Evolutionary conservation across 1,284 basidiomycete genomes (phyloP), one percentile per base, ranked within the genome.

Genomic region (Pseudozyma pruni): DNA sequence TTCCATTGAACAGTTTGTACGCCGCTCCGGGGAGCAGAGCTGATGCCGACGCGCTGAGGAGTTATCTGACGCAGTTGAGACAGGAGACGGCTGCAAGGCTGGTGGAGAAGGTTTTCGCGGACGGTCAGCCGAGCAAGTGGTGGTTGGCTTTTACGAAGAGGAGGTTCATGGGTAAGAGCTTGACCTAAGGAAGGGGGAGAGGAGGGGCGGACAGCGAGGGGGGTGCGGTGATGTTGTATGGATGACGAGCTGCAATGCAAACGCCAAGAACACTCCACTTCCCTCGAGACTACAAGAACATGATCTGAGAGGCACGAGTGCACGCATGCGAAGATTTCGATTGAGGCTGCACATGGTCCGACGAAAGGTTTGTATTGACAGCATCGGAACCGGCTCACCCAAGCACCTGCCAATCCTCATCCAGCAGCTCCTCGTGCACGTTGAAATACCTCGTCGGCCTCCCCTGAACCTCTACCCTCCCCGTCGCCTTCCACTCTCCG

Each of bases 71-170:
- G 6, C 96, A 99, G 84, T 90, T 91, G 4, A 88, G 96, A 46
- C 92, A 94, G 83, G 96, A 99, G 83, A 86, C 94, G 22, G 91
- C 93, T 16, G 86, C 88, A 13, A 88, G 96, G 38, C 84, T 99
- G 51, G 88, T 94, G 31, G 93, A 96, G 77, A 88, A 89, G 56
- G 86, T 99, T 37, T 99, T 98, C 83, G 67, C 76, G 87, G 94
- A 85, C 88, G 91, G 44, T 89, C 93, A 91, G 81, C 94, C 96
- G 1, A 96, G 91, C 87, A 98, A 98, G 84, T 99, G 95, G 95
- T 99, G 96, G 96, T 93, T 98, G 90, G 91, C 92, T 33, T 99
- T 98, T 88, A 94, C 79, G 4, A 82, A 82, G 78, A 63, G 80
- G 38, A 70, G 72, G 52, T 82, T 82, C 52, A 80, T 81, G 79